phyloP scores from a whole-genome alignment of 805 yeast genomes.

The Komagataella ulmi region DNA sequence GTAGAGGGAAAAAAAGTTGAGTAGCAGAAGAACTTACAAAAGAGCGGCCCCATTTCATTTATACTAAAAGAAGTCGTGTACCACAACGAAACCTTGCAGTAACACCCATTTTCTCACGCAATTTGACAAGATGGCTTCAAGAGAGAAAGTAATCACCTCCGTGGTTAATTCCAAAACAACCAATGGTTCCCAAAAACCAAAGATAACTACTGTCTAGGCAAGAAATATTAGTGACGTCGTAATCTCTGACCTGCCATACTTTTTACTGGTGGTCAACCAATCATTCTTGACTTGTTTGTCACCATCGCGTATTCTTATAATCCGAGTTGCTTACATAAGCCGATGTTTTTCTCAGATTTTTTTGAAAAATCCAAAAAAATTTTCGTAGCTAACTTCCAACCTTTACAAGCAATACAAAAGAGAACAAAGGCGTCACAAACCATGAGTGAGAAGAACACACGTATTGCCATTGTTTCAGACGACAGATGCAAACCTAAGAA shows the following conservation, averaged over 20 bases:
- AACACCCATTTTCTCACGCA: background rate
- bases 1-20: background rate
- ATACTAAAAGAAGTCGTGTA: background rate
- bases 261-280: background rate
- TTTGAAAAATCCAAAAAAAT: background rate
- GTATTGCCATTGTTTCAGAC: conserved; percentile 91
- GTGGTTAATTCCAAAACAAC: background rate
- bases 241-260: too few relatives aligned
- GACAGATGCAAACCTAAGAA: conserved; percentile 98
- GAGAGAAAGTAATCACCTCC: background rate
- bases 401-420: background rate
- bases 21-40: background rate
- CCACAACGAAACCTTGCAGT: background rate
- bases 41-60: background rate
- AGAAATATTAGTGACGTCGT: too few relatives aligned
- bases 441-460: conserved; percentile 31
- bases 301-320: background rate
- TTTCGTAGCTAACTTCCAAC: background rate
- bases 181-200: background rate
- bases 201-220: background rate
- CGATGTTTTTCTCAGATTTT: background rate
- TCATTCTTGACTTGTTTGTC: background rate
- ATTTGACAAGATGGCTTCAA: background rate
- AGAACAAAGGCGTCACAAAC: background rate
- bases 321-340: background rate